Percentiles rank a stretch among this genome's conserved stretches.
These are phyloP conservation scores for Trametes sp. DNA, from an alignment of 1,284 basidiomycete genomes.

Conservation along the genomic window DNA sequence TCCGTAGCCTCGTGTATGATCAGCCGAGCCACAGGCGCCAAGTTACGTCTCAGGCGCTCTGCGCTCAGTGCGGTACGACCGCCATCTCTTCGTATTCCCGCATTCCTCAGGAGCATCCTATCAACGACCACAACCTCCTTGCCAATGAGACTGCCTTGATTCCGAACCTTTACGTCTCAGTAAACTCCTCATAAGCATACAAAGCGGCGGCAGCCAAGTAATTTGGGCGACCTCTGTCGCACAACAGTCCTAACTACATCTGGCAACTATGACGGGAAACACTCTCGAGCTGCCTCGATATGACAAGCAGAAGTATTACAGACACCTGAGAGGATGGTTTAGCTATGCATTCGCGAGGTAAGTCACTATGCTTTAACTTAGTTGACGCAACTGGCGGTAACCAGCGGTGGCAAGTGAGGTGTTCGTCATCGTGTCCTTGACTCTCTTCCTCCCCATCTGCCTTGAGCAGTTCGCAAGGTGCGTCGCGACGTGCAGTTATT, in stretches of 20 bases:
- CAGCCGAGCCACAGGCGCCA: no score
- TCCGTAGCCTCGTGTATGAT: neutral
- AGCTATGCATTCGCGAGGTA: slow-evolving; percentile 82
- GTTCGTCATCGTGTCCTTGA: slow-evolving; percentile 82
- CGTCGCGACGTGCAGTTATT: slow-evolving; percentile 11
- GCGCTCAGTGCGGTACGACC: no score
- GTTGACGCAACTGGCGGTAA: neutral
- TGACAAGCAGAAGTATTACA: slow-evolving; percentile 38
- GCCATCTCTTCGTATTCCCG: no score
- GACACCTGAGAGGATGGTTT: slow-evolving; percentile 73
- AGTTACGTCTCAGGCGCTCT: no score
- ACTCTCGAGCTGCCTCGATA: neutral
- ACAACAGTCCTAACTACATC: no score
- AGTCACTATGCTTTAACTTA: neutral
- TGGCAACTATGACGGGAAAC: neutral
- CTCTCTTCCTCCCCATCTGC: slow-evolving; percentile 83
- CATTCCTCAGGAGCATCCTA: no score
- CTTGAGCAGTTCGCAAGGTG: slow-evolving; percentile 78
- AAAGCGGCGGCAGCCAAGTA: no score
- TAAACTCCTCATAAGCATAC: no score
- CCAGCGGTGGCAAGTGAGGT: slow-evolving; percentile 65
- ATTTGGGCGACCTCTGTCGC: no score
- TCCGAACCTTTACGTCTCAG: no score
- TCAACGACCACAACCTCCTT: no score
- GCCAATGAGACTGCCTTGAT: no score